Evolutionary conservation across 345 rosid genomes (phyloP).

Genomic region (Microcos paniculata): DNA sequence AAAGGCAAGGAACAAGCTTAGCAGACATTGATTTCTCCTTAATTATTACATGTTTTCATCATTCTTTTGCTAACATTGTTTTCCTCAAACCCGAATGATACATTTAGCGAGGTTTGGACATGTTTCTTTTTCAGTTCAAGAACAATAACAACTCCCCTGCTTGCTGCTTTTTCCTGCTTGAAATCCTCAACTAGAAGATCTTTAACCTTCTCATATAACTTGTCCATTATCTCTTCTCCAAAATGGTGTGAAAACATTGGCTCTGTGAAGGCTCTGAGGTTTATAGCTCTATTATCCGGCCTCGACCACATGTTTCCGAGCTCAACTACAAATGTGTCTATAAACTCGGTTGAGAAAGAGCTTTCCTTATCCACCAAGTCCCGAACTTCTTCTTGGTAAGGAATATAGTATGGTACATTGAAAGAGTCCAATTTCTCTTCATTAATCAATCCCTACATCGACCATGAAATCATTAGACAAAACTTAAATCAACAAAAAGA

Average conservation of each 20-base stretch:
- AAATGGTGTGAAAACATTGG: background rate
- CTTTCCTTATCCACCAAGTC: background rate
- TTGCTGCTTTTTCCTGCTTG: background rate
- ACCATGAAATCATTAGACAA: background rate
- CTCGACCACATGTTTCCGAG: background rate
- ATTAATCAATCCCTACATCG: background rate
- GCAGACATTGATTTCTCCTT: too few relatives aligned
- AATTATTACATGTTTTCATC: too few relatives aligned
- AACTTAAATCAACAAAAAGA: too few relatives aligned
- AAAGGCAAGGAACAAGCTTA: too few relatives aligned
- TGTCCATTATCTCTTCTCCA: background rate
- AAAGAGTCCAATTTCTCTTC: constrained; percentile 6
- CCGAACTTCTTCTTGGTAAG: background rate
- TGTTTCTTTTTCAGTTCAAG: background rate
- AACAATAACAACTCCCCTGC: background rate
- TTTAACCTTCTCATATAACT: background rate
- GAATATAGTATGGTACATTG: background rate
- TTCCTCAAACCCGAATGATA: too few relatives aligned
- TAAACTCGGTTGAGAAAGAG: background rate
- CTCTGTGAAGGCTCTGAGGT: background rate
- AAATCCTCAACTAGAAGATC: background rate
- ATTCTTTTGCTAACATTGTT: too few relatives aligned
- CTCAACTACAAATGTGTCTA: background rate
- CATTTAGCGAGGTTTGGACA: too few relatives aligned
- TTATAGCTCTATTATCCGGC: too few relatives aligned